phyloP scores from a whole-genome alignment of 441 rosid genomes.

The Pelargonium cotyledonis region DNA sequence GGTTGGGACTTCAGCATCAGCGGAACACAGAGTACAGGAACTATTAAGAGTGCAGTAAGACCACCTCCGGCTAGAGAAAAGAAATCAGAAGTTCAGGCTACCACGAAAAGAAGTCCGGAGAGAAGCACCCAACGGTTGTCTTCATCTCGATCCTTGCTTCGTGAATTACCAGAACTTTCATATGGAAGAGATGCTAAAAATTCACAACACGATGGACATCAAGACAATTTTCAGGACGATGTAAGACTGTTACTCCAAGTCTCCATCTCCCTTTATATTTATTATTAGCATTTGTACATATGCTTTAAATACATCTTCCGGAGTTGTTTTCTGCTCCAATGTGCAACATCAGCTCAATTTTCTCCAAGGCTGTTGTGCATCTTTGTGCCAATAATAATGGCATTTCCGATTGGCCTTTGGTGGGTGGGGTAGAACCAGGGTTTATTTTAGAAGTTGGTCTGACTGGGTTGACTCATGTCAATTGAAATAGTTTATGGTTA shows the following conservation, averaged over 20 bases:
- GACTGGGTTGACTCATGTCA: no score
- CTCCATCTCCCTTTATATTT: no score
- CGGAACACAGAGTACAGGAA: slow-evolving; percentile 64
- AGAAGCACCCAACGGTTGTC: slow-evolving; percentile 42
- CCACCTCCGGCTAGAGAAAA: slow-evolving; percentile 87
- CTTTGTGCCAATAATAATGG: no score
- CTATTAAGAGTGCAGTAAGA: slow-evolving; percentile 57
- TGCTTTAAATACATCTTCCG: no score
- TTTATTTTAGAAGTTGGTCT: no score
- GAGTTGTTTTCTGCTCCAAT: no score
- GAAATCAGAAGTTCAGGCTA: slow-evolving; percentile 49
- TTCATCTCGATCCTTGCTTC: slow-evolving; percentile 39
- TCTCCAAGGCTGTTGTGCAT: no score
- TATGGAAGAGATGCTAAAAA: slow-evolving; percentile 44
- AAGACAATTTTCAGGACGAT: slow-evolving; percentile 46
- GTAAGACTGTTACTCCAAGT: slow-evolving; percentile 35
- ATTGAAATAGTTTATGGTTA: no score
- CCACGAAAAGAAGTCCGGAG: slow-evolving; percentile 44
- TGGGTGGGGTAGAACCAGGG: no score
- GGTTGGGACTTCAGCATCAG: slow-evolving; percentile 99
- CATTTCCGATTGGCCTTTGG: no score
- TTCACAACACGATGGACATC: slow-evolving; percentile 38
- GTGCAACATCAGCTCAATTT: no score
- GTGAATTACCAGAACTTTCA: slow-evolving; percentile 45
- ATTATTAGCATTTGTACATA: no score